Percentiles rank a stretch among this genome's conserved stretches.
These are phyloP conservation scores for Terana coerulea DNA, from an alignment of 768 basidiomycete genomes.

Conservation along the genomic window DNA sequence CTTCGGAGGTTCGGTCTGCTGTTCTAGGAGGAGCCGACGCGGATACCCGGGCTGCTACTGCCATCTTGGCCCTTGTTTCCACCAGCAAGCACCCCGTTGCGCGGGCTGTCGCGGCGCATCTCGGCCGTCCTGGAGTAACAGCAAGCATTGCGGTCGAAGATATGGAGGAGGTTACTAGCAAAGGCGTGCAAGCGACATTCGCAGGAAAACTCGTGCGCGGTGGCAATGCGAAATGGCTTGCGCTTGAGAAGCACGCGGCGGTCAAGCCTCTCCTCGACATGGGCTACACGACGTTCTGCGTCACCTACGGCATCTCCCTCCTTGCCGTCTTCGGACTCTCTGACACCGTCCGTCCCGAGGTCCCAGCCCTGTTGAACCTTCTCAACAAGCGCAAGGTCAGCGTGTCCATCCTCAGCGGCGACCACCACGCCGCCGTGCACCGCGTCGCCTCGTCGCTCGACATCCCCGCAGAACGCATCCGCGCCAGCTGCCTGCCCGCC, in stretches of 20 bases:
- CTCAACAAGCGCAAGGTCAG: slow-evolving; percentile 34
- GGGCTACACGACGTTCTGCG: slow-evolving; percentile 43
- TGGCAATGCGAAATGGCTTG: slow-evolving; percentile 34
- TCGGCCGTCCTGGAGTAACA: slow-evolving; percentile 14
- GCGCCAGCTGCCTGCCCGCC: slow-evolving; percentile 42
- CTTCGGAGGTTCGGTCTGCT: slow-evolving; percentile 23
- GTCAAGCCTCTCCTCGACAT: slow-evolving; percentile 32
- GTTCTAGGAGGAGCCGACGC: not conserved
- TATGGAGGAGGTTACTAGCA: slow-evolving; percentile 31
- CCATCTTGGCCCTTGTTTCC: slow-evolving; percentile 29
- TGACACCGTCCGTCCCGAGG: slow-evolving; percentile 43
- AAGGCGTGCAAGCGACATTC: slow-evolving; percentile 33
- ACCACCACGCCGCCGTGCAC: slow-evolving; percentile 40
- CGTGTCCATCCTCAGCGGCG: slow-evolving; percentile 49
- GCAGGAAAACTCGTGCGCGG: slow-evolving; percentile 31
- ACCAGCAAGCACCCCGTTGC: slow-evolving; percentile 34
- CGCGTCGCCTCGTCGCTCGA: slow-evolving; percentile 38
- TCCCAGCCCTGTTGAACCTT: slow-evolving; percentile 30
- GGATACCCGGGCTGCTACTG: not conserved
- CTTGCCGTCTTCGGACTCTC: slow-evolving; percentile 37
- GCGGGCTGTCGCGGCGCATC: slow-evolving; percentile 29
- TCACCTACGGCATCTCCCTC: slow-evolving; percentile 24
- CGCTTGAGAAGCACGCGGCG: slow-evolving; percentile 22
- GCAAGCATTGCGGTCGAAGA: slow-evolving; percentile 13
- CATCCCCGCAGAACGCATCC: slow-evolving; percentile 33